Percentiles rank a stretch among this genome's conserved stretches.
These are phyloP conservation scores for Tritrichomonas foetus DNA, from an alignment of 208 protist species.

Conservation along the genomic window DNA sequence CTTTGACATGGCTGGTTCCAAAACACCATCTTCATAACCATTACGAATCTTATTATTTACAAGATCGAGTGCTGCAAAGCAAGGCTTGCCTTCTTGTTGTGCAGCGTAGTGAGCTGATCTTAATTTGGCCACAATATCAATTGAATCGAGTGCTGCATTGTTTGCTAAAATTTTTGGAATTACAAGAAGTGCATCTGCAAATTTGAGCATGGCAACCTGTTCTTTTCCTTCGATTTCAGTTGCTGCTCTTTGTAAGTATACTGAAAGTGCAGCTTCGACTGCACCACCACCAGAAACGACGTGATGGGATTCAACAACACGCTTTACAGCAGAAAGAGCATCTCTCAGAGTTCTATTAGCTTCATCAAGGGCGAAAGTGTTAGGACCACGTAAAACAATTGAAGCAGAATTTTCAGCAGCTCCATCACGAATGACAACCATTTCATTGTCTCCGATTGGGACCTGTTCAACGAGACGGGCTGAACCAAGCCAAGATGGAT, in stretches of 20 bases:
- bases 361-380: slow-evolving; percentile 71
- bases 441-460: slow-evolving; percentile 77
- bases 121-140: slow-evolving; percentile 93
- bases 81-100: slow-evolving; percentile 63
- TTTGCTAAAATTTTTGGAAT: slow-evolving; percentile 53
- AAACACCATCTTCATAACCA: slow-evolving; percentile 89
- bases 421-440: slow-evolving; percentile 77
- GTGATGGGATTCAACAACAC: slow-evolving; percentile 86
- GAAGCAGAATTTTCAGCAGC: slow-evolving; percentile 69
- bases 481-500: slow-evolving; percentile 45
- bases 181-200: slow-evolving; percentile 74
- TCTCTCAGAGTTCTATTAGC: slow-evolving; percentile 81
- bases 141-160: slow-evolving; percentile 92
- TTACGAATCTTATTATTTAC: slow-evolving; percentile 81
- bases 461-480: slow-evolving; percentile 40
- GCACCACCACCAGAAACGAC: slow-evolving; percentile 95
- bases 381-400: slow-evolving; percentile 95
- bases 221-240: slow-evolving; percentile 85
- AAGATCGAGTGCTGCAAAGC: slow-evolving; percentile 48
- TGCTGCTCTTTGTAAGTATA: slow-evolving; percentile 97
- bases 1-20: slow-evolving; percentile 97
- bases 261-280: slow-evolving; percentile 92
- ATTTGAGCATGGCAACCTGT: slow-evolving; percentile 95
- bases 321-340: slow-evolving; percentile 93
- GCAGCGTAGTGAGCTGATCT: slow-evolving; percentile 82